Base-by-base conservation (phyloP, 176 grass and related monocot genomes). In the Musa acuminata region DNA sequence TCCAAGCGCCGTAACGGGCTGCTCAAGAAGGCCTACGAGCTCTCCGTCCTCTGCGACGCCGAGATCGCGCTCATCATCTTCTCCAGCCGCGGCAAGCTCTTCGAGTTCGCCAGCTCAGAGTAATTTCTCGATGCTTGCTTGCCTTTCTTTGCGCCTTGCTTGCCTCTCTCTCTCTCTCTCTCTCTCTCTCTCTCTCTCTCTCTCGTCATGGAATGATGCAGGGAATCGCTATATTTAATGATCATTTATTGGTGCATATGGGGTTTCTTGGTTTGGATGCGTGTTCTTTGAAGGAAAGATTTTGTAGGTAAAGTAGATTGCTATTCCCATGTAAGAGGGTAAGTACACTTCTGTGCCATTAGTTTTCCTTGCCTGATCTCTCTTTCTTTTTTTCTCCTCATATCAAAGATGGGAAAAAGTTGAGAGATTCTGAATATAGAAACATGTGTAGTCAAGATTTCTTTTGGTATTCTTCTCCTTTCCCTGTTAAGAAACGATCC, bases 1-100 rank as follows among this genome's bases (percentile, higher is more conserved):
- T 74, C 87, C 43, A 93, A 93, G 87, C 76, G 90, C 79, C 76
- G 87, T 77, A 89, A 81, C 71, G 90, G 90, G 49, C 77, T 93
- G 84, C 82, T 90, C 80, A 93, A 93, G 87, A 93, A 93, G 82
- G 90, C 90, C 0, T 93, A 87, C 85, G 90, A 92, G 81, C 86
- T 92, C 48, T 92, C 90, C 75, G 75, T 92, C 75, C 90, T 92
- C 83, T 89, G 90, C 72, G 90, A 92, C 55, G 90, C 86, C 75
- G 86, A 92, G 78, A 84, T 92, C 75, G 85, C 87, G 3, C 79
- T 93, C 82, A 64, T 90, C 76, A 85, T 93, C 80, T 93, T 93
- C 84, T 93, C 90, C 84, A 83, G 83, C 74, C 82, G 80, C 58
- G 87, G 87, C 71, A 85, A 83, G 49, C 84, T 93, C 76, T 90